These are phyloP conservation scores for Lecanicillium sp. DNA, from an alignment of 2,329 filamentous ascomycete species.

Conservation along the genomic window DNA sequence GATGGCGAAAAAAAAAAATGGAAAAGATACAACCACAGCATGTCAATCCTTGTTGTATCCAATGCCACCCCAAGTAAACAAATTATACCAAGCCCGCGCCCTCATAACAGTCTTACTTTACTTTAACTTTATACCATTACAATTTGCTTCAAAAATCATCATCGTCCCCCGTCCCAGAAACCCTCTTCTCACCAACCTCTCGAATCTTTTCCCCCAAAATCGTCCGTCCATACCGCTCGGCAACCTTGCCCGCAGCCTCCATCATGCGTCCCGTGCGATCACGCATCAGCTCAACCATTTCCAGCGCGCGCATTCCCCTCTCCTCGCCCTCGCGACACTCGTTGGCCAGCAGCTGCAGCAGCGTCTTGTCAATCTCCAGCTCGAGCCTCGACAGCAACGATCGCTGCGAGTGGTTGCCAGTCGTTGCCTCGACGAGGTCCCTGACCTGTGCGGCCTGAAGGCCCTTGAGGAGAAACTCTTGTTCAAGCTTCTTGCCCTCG, in stretches of 20 bases:
- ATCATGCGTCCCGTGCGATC: constrained; percentile 84
- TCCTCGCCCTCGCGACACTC: constrained; percentile 94
- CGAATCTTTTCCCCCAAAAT: constrained; percentile 86
- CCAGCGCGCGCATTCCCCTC: constrained; percentile 85
- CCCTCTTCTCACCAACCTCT: constrained; percentile 66
- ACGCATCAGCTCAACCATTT: constrained; percentile 78
- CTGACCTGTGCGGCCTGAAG: constrained; percentile 65
- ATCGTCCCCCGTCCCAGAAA: constrained; percentile 53
- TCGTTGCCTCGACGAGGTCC: constrained; percentile 63
- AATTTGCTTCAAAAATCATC: constrained; percentile 24
- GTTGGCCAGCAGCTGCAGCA: constrained; percentile 78
- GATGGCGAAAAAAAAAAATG: too few relatives aligned
- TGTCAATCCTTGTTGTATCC: too few relatives aligned
- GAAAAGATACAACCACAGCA: too few relatives aligned
- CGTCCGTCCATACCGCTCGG: constrained; percentile 70
- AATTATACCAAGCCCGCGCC: too few relatives aligned
- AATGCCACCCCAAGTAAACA: too few relatives aligned
- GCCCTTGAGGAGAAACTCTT: constrained; percentile 68
- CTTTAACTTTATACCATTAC: too few relatives aligned
- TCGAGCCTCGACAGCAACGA: constrained; percentile 61
- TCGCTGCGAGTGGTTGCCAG: constrained; percentile 50
- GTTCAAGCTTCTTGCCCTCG: constrained; percentile 62
- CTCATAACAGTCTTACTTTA: too few relatives aligned
- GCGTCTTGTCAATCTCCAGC: constrained; percentile 79
- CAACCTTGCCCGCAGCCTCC: constrained; percentile 84